These are phyloP conservation scores for Teratosphaeriaceae sp. DNA, from an alignment of 2,329 filamentous ascomycete species.

Conservation along the genomic window DNA sequence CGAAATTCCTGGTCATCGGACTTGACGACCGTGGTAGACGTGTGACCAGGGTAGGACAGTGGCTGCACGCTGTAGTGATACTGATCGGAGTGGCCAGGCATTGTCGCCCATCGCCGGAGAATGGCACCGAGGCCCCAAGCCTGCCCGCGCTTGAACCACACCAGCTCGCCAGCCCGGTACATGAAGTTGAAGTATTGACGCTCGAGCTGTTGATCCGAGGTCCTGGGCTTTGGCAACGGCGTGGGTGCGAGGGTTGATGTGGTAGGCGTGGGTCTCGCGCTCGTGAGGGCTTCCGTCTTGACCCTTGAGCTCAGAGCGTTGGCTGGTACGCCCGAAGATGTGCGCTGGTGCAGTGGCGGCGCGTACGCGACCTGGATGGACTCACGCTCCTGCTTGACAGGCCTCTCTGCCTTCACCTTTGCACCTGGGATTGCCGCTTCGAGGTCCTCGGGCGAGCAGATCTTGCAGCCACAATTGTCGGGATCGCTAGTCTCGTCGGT, in stretches of 20 bases:
- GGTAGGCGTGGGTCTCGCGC: constrained; percentile 4
- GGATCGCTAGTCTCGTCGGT: constrained; percentile 47
- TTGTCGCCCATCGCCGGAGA: constrained; percentile 36
- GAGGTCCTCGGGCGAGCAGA: constrained; percentile 49
- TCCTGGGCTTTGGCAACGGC: constrained; percentile 35
- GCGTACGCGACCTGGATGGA: constrained; percentile 1
- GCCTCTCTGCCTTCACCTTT: constrained; percentile 14
- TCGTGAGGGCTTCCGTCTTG: constrained; percentile 10
- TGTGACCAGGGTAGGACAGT: constrained; percentile 33
- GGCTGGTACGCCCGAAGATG: constrained; percentile 1
- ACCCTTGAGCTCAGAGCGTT: neutral
- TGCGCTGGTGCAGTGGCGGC: constrained; percentile 11
- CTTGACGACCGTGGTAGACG: constrained; percentile 34
- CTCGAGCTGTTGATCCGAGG: constrained; percentile 45
- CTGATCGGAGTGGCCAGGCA: constrained; percentile 1
- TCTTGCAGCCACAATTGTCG: constrained; percentile 51
- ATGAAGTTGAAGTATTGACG: constrained; percentile 42
- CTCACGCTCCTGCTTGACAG: constrained; percentile 14
- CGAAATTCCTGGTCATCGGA: constrained; percentile 40
- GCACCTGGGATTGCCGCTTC: constrained; percentile 34
- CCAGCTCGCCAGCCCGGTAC: constrained; percentile 49
- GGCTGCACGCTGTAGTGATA: constrained; percentile 29
- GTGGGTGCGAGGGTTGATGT: constrained; percentile 25
- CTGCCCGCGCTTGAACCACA: constrained; percentile 48
- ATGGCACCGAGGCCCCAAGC: constrained; percentile 52